phyloP scores from a whole-genome alignment of 345 rosid genomes.

The Geranium brycei region DNA sequence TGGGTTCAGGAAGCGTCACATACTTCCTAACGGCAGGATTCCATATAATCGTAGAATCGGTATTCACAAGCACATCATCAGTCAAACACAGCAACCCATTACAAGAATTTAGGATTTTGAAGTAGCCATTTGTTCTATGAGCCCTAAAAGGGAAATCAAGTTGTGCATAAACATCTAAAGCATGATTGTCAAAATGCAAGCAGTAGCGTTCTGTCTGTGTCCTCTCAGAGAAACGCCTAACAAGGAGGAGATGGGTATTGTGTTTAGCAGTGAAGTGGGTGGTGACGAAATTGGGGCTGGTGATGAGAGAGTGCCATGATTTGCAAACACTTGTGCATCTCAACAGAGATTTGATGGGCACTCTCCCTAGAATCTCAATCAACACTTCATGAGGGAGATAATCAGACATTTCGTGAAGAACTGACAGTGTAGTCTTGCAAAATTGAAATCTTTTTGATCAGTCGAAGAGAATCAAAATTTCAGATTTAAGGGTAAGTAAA shows the following conservation, averaged over 20 bases:
- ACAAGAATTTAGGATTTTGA: background rate
- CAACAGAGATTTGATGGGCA: background rate
- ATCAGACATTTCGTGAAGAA: background rate
- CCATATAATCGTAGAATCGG: background rate
- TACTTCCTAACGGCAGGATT: background rate
- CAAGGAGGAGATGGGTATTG: background rate
- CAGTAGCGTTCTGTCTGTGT: background rate
- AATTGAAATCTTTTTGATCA: no score
- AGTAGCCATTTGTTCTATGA: background rate
- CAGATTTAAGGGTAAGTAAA: no score
- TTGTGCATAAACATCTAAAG: background rate
- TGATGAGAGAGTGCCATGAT: conserved; percentile 4
- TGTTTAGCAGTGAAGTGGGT: background rate
- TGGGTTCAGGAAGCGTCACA: background rate
- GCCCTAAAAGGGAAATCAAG: background rate
- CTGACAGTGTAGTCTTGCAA: no score
- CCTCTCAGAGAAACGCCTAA: background rate
- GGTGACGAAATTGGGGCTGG: conserved; percentile 3
- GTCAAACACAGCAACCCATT: background rate
- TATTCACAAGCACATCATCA: background rate
- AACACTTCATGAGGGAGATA: background rate
- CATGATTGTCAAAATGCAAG: background rate
- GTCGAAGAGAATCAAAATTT: no score
- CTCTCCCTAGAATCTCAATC: background rate
- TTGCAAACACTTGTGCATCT: conserved; percentile 2